Evolutionary conservation across 129 eudicot species (phyloP).

Genomic region (Chrysanthemum seticuspe): DNA sequence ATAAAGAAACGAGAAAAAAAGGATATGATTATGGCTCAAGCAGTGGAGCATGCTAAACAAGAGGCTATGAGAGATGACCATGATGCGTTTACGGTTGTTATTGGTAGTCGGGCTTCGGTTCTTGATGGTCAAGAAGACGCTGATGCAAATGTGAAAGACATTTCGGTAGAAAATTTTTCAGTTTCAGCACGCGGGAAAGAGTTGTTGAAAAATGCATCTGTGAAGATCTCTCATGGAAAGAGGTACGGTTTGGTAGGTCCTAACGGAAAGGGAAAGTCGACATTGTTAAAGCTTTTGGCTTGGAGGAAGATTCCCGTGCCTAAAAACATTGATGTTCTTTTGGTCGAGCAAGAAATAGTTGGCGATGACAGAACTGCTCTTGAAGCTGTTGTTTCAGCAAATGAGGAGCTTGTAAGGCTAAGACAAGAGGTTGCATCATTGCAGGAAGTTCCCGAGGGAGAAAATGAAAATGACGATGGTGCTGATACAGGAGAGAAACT

Average conservation of each 20-base stretch:
- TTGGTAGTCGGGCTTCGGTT: slow-evolving; percentile 9
- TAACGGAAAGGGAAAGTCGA: slow-evolving; percentile 13
- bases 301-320: slow-evolving; percentile 22
- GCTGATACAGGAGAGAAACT: slow-evolving; percentile 16
- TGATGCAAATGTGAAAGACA: slow-evolving; percentile 19
- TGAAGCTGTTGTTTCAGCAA: slow-evolving; percentile 20
- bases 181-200: slow-evolving; percentile 21
- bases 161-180: slow-evolving; percentile 2
- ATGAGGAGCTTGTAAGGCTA: slow-evolving; percentile 5
- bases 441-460: not conserved
- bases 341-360: slow-evolving; percentile 20
- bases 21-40: slow-evolving; percentile 9
- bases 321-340: slow-evolving; percentile 3
- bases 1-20: slow-evolving; percentile 6
- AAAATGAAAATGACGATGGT: not conserved
- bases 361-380: slow-evolving; percentile 13
- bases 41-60: slow-evolving; percentile 5
- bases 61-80: slow-evolving; percentile 9
- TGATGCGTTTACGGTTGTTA: slow-evolving; percentile 15
- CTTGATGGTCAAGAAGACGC: slow-evolving; percentile 20
- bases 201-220: slow-evolving; percentile 11
- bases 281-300: slow-evolving; percentile 16
- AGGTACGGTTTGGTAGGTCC: slow-evolving; percentile 22
- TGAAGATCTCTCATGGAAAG: slow-evolving; percentile 17
- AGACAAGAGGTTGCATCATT: slow-evolving; percentile 9